A percentile compares a stretch with the other conserved stretches of the same genome.
These are phyloP conservation scores for Cystobasidium tubakii DNA, from an alignment of 768 basidiomycete genomes.

Conservation along the genomic window DNA sequence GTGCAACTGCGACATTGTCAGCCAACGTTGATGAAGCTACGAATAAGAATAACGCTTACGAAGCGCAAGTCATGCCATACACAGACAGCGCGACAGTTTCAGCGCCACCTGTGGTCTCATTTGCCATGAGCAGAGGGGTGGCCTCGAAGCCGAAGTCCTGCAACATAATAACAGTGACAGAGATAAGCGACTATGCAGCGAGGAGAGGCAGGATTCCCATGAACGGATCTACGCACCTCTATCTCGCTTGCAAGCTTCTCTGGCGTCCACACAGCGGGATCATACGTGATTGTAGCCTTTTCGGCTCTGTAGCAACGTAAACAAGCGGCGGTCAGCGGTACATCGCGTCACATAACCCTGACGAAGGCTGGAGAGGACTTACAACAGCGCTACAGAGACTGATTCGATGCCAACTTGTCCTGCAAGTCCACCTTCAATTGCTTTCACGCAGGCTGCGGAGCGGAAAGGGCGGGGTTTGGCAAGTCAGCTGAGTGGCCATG, in stretches of 20 bases:
- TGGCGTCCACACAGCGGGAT: conserved; percentile 69
- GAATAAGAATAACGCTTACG: background rate
- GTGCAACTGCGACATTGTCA: background rate
- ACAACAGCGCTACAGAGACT: conserved; percentile 86
- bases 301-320: conserved; percentile 57
- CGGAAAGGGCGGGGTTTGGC: background rate
- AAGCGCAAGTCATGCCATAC: conserved; percentile 73
- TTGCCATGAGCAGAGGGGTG: conserved; percentile 62
- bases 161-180: background rate
- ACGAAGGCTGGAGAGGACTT: background rate
- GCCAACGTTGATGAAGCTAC: background rate
- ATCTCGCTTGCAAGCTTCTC: conserved; percentile 62
- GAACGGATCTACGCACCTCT: conserved; percentile 54
- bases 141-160: conserved; percentile 92
- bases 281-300: conserved; percentile 83
- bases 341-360: too few relatives aligned
- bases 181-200: background rate
- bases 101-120: conserved; percentile 51
- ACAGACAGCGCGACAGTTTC: conserved; percentile 62
- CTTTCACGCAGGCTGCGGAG: conserved; percentile 52
- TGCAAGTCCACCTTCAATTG: conserved; percentile 77
- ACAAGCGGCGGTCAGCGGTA: background rate
- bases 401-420: conserved; percentile 81
- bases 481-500: background rate
- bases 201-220: background rate